Evolutionary conservation across 495 filamentous ascomycete genomes (phyloP), one percentile per base, ranked within the genome.

Genomic region (Penicillium bovifimosum): DNA sequence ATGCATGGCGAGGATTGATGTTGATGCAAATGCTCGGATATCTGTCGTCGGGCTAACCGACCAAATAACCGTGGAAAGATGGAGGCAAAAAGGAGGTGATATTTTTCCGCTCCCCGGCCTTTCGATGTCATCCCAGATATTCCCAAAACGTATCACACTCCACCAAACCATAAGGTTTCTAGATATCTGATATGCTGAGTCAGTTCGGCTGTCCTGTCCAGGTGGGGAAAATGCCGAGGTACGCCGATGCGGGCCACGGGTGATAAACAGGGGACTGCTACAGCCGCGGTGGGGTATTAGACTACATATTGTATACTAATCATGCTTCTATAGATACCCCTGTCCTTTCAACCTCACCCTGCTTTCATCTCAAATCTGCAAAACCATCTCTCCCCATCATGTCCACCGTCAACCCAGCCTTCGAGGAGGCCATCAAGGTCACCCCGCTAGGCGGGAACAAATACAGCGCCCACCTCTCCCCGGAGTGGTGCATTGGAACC

Each of bases 401-500:
- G 56, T 29, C 67, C n/a, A 41, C 53, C 33, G 39, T 64, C 47
- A 67, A 67, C 13, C 24, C 60, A 16, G 54, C 74, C 13, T 85
- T 88, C 54, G 76, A 73, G 42, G 73, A 85, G 41, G 84, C 84
- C 34, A 82, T 79, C 13, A 66, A 71, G 10, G 65, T 87, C 18
- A 68, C 68, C 20, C 72, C 68, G n/a, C 47, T 85, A 36, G 79
- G 77, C 53, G 71, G 77, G 1, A 79, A 85, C 59, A 82, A 78
- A 2, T 91, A 91, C 65, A 62, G 70, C 6, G 77, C 75, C 24
- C 36, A 80, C 50, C 79, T 89, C 32, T 66, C 59, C 9, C 65
- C 77, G n/a, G 81, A 80, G 14, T 92, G 82, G 80, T 86, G 79
- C 54, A 88, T 91, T 55, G 88, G 87, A 41, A 77, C 76, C 33